phyloP scores from a whole-genome alignment of 2,329 filamentous ascomycete species.

The Trematosphaeria pertusa region DNA sequence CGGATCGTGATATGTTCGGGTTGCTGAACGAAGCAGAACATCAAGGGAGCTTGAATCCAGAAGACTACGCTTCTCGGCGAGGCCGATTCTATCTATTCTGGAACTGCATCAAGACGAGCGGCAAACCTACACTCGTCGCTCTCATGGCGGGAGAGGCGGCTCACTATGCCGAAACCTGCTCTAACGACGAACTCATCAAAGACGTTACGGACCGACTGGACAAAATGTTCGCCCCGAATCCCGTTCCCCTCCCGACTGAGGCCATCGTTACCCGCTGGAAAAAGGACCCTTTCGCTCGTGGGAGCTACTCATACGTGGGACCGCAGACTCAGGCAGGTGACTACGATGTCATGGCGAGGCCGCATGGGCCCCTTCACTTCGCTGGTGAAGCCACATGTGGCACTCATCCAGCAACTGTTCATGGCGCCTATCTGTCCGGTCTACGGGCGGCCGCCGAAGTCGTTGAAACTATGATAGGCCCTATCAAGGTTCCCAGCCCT shows the following conservation, averaged over 20 bases:
- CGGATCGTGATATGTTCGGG: slow-evolving; percentile 89
- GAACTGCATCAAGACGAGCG: slow-evolving; percentile 90
- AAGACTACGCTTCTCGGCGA: slow-evolving; percentile 77
- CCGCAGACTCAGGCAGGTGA: slow-evolving; percentile 82
- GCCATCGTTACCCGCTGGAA: slow-evolving; percentile 92
- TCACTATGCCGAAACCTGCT: slow-evolving; percentile 80
- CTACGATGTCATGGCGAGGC: slow-evolving; percentile 87
- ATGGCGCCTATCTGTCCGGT: slow-evolving; percentile 94
- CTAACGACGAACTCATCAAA: slow-evolving; percentile 75
- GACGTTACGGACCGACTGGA: slow-evolving; percentile 83
- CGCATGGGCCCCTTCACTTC: slow-evolving; percentile 89
- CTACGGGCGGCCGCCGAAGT: slow-evolving; percentile 88
- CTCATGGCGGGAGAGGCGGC: slow-evolving; percentile 96
- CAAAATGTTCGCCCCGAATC: slow-evolving; percentile 69
- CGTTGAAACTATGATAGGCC: slow-evolving; percentile 78
- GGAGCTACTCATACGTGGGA: slow-evolving; percentile 94
- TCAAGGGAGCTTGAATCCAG: slow-evolving; percentile 74
- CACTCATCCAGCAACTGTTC: slow-evolving; percentile 94
- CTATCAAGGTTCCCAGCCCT: slow-evolving; percentile 76
- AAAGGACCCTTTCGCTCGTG: slow-evolving; percentile 86
- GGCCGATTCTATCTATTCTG: slow-evolving; percentile 99
- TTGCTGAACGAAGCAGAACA: slow-evolving; percentile 78
- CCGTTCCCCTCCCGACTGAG: slow-evolving; percentile 80
- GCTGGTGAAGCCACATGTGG: slow-evolving; percentile 96
- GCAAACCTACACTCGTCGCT: slow-evolving; percentile 82